Conservation (phyloP, 139 green algal species). For the Chlamydomonas eustigma region DNA sequence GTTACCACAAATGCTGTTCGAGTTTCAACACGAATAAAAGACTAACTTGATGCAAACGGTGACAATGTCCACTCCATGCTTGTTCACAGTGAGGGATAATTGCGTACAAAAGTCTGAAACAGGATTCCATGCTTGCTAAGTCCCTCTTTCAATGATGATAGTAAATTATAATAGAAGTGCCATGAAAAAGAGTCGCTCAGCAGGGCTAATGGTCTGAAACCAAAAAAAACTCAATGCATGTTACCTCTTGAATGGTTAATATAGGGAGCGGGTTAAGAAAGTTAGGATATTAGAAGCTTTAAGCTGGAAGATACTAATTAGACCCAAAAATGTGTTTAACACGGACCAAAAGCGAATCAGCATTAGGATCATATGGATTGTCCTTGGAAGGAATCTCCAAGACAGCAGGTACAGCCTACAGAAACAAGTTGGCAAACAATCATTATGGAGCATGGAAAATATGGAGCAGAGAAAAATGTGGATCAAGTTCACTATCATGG, state of each 20-base stretch:
- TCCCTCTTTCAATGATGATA: neutral
- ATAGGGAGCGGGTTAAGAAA: neutral
- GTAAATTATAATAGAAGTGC: neutral
- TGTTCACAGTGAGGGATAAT: too few relatives aligned
- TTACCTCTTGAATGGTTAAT: neutral
- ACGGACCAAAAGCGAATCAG: slow-evolving; percentile 87
- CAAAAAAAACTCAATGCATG: neutral
- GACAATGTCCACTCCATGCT: too few relatives aligned
- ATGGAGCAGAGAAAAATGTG: slow-evolving; percentile 3
- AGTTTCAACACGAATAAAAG: too few relatives aligned
- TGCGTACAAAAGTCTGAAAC: too few relatives aligned
- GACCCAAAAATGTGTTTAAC: slow-evolving; percentile 89
- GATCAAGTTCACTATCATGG: too few relatives aligned
- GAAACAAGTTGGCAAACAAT: too few relatives aligned
- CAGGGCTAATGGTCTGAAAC: neutral
- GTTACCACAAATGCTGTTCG: too few relatives aligned
- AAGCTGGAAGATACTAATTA: neutral
- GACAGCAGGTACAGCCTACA: slow-evolving; percentile 82
- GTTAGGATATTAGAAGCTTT: neutral
- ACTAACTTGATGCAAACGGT: too few relatives aligned
- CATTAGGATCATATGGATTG: slow-evolving; percentile 88
- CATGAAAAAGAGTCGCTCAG: neutral
- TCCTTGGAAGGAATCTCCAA: slow-evolving; percentile 96
- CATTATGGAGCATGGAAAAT: neutral
- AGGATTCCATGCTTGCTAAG: too few relatives aligned